Conservation (phyloP, 306 rosid species). For the Clitoria ternatea region DNA sequence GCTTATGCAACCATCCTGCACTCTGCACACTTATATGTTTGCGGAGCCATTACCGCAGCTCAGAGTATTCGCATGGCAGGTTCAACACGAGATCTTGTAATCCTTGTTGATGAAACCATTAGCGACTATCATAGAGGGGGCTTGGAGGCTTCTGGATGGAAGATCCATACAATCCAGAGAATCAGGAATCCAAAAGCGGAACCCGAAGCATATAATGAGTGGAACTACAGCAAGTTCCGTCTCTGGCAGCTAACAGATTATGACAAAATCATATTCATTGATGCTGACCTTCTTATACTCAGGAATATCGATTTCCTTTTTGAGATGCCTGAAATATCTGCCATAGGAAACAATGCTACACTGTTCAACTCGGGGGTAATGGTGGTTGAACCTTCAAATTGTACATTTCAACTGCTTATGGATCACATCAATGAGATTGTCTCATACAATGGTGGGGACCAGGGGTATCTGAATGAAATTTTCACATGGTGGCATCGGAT, state of each 20-base stretch:
- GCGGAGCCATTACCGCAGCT: conserved; percentile 87
- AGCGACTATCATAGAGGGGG: conserved; percentile 69
- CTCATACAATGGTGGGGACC: conserved; percentile 89
- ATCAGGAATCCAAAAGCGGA: conserved; percentile 91
- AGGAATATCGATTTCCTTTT: conserved; percentile 83
- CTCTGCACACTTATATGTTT: conserved; percentile 79
- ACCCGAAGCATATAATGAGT: conserved; percentile 80
- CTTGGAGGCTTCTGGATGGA: conserved; percentile 87
- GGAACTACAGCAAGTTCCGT: conserved; percentile 94
- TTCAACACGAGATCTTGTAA: conserved; percentile 82
- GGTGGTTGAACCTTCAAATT: conserved; percentile 83
- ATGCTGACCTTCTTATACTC: conserved; percentile 78
- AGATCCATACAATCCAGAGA: conserved; percentile 68
- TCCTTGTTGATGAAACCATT: conserved; percentile 77
- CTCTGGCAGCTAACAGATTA: conserved; percentile 89
- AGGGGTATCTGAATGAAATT: conserved; percentile 79
- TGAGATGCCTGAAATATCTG: conserved; percentile 78
- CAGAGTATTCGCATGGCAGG: conserved; percentile 91
- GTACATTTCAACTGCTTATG: conserved; percentile 78
- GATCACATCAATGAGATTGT: conserved; percentile 77
- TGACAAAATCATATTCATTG: conserved; percentile 85
- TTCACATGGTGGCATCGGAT: conserved; percentile 95
- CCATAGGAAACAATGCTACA: conserved; percentile 78
- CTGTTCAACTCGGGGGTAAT: conserved; percentile 85
- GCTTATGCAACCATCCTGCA: conserved; percentile 93